A percentile compares a stretch with the other conserved stretches of the same genome.
These are phyloP conservation scores for Lithocarpus polystachyus DNA, from an alignment of 306 rosid genomes.

Conservation along the genomic window DNA sequence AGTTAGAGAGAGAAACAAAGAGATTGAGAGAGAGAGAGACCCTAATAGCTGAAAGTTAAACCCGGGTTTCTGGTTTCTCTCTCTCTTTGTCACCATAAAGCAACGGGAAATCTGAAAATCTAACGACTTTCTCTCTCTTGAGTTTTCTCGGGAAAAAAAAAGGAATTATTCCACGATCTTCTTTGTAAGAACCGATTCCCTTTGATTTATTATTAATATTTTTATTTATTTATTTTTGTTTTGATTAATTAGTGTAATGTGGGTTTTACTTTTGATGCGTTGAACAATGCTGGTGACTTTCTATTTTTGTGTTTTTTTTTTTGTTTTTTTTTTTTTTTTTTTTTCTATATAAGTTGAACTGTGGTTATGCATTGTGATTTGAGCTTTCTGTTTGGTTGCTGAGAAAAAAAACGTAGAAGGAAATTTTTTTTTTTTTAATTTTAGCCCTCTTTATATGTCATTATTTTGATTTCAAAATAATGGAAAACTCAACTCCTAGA, in stretches of 20 bases:
- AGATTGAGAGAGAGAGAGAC: slow-evolving; percentile 1
- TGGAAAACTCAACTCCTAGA: background rate
- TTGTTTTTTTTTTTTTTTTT: too few relatives aligned
- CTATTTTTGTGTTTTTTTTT: background rate
- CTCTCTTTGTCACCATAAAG: slow-evolving; percentile 24
- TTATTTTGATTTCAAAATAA: background rate
- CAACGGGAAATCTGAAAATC: background rate
- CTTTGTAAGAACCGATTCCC: slow-evolving; percentile 28
- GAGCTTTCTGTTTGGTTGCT: slow-evolving; percentile 10
- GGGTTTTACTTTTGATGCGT: background rate
- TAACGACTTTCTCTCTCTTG: background rate
- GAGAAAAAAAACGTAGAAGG: background rate
- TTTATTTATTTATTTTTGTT: background rate
- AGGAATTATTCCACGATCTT: background rate
- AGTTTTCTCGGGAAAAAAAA: slow-evolving; percentile 1
- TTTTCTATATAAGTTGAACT: background rate
- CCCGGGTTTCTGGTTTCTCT: slow-evolving; percentile 42
- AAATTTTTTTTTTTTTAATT: too few relatives aligned
- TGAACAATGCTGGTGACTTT: slow-evolving; percentile 13
- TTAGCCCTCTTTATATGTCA: too few relatives aligned
- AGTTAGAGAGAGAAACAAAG: background rate
- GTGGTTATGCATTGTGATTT: background rate
- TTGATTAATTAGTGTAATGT: background rate
- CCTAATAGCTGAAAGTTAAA: slow-evolving; percentile 38
- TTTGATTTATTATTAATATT: background rate